Base-by-base conservation (phyloP, 2,329 filamentous ascomycete species). In the Coniochaeta ligniaria region DNA sequence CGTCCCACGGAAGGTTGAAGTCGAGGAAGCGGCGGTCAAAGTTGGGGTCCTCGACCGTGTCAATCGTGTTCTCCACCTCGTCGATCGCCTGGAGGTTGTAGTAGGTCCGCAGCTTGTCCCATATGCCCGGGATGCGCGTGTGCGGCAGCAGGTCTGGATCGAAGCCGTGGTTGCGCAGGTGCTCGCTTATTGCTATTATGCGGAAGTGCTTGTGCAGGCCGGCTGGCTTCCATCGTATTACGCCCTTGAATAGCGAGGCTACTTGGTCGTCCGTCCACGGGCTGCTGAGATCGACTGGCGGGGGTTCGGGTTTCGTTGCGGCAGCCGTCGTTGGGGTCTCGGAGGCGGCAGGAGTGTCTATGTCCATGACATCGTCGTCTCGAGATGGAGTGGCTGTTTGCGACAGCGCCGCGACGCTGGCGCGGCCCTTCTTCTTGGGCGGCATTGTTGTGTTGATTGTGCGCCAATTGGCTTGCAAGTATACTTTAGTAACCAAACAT, bases 261-360 rank as follows among this genome's bases (percentile, higher is more conserved):
- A 96, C 89, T 74, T 99, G 95, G 70, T 97, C 94, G 69, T 96
- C 93, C 4, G 92, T 97, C 95, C 95, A 99, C 28, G 88, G 84
- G 65, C 94, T 91, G 60, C 85, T 83, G 57, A 75, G 73, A 65
- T 76, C 74, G 31, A 76, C 65, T 62, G 72, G 63, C 57, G 74
- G 66, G 63, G 74, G 73, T 66, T 82, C 58, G 74, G 68, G 50
- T n/a, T 68, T 67, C 6, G 72, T 67, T 6, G 72, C 70, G 54
- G 72, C 76, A 63, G 72, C 76, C 75, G 66, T 77, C 6, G 74
- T 74, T 9, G 75, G 72, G 3, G 80, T 76, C 72, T 86, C 79
- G 78, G 85, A 69, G 70, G 79, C 66, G 69, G 80, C 74, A 1
- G 83, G 82, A 6, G 81, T 82, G 71, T 83, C 84, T 64, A 84